Conservation (phyloP, 2,329 filamentous ascomycete genomes). For the Cercospora sojina region DNA sequence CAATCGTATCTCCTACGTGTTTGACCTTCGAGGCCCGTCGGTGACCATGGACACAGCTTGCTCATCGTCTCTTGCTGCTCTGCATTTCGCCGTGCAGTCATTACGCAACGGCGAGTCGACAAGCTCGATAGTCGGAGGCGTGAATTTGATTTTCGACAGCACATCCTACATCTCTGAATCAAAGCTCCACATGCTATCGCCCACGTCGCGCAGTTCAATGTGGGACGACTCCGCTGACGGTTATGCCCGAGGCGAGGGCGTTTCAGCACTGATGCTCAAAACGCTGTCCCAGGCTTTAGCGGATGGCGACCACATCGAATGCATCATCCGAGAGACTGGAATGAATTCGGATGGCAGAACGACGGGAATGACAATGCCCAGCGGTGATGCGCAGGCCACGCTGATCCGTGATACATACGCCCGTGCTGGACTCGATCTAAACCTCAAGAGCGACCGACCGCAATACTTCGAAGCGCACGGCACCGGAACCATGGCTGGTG, state of each 20-base stretch:
- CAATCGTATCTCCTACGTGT: constrained; percentile 31
- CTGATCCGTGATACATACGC: constrained; percentile 42
- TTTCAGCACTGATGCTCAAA: constrained; percentile 55
- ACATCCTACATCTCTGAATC: constrained; percentile 19
- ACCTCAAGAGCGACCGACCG: constrained; percentile 13
- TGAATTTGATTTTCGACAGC: constrained; percentile 33
- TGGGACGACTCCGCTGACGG: constrained; percentile 48
- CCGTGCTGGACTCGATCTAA: constrained; percentile 29
- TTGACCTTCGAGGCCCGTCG: constrained; percentile 29
- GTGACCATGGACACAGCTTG: constrained; percentile 47
- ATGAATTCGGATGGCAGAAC: constrained; percentile 42
- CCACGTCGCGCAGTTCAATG: constrained; percentile 33
- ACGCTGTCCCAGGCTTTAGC: constrained; percentile 48
- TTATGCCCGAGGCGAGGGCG: constrained; percentile 56
- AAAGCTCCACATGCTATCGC: constrained; percentile 27
- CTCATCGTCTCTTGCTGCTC: constrained; percentile 43
- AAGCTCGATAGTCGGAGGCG: constrained; percentile 25
- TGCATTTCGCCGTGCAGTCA: constrained; percentile 38
- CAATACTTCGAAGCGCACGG: constrained; percentile 35
- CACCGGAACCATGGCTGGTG: constrained; percentile 37
- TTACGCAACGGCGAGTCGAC: constrained; percentile 34
- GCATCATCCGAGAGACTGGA: constrained; percentile 40
- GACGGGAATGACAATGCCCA: constrained; percentile 44
- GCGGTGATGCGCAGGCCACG: constrained; percentile 38
- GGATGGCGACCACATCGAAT: constrained; percentile 49